Base-by-base conservation (phyloP, 352 stramenopile species). In the Globisporangium middletonii region DNA sequence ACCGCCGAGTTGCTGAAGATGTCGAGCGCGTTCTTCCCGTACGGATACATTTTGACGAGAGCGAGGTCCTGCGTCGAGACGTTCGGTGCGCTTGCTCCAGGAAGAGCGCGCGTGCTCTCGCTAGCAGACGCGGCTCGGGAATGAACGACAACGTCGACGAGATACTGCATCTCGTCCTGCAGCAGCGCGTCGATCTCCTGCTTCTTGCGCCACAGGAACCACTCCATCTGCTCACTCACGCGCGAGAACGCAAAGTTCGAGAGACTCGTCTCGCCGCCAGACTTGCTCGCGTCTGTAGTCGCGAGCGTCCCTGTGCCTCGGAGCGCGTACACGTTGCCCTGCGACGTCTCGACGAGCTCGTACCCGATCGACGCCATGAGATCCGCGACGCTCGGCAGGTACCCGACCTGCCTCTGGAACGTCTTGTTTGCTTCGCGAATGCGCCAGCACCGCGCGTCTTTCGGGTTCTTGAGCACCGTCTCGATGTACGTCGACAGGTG, bases 131-230 rank as follows among this genome's bases (percentile, higher is more conserved):
- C 30, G 30, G 3, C 30, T 35, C 6, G 2, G 30, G 30, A 6
- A 35, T 35, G 30, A 2, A 35, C 30, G 30, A 35, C 30, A 23
- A 83, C 63, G 33, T 80, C 74, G 12, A 64, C 46, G 60, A 81
- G 50, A 50, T 80, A 85, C 11, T 73, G 65, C 65, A 88, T 75
- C n/a, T 89, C 72, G 9, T 88, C 79, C 33, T 82, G 65, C 0
- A 88, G 50, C 1, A 89, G 50, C 59, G 58, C 63, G 5, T 88
- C 71, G 49, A 91, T 83, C 42, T 91, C 81, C 55, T 89, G 75
- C 50, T 86, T 86, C 18, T 75, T 74, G 47, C 81, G 65, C 77
- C 79, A 91, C 7, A 91, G 52, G 57, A 91, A 91, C 81, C 78
- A 91, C 62, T 91, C 81, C 67, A 73, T 87, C 19, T 86, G 78